Conservation (phyloP, 2,329 filamentous ascomycete species). For the Hypoxylon sp. region DNA sequence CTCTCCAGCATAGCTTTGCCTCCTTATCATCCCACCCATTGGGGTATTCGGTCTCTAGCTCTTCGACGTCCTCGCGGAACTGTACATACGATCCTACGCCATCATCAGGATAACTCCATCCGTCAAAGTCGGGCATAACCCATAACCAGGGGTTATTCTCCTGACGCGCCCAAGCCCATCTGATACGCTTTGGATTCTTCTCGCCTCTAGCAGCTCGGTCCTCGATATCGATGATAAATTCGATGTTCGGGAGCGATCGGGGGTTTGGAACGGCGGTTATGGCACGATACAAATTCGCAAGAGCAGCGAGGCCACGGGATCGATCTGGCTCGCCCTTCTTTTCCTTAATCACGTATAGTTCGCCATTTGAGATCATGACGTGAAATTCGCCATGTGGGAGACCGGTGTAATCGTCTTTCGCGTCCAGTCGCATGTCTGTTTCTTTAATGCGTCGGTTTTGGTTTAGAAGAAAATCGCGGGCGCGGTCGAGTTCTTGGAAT, state of each 20-base stretch:
- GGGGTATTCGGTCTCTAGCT: conserved; percentile 39
- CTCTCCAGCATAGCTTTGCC: conserved; percentile 53
- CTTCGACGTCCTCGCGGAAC: conserved; percentile 46
- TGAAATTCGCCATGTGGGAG: conserved; percentile 46
- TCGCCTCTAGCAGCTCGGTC: conserved; percentile 42
- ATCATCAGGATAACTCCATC: conserved; percentile 48
- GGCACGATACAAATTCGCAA: conserved; percentile 46
- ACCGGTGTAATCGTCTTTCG: conserved; percentile 37
- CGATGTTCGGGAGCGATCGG: conserved; percentile 45
- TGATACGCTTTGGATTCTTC: conserved; percentile 40
- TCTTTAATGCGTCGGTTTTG: conserved; percentile 39
- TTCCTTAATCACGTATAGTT: conserved; percentile 45
- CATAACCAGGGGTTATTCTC: conserved; percentile 45
- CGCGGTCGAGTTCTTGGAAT: conserved; percentile 47
- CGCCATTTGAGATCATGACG: conserved; percentile 45
- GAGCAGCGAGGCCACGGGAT: conserved; percentile 45
- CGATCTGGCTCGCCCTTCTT: conserved; percentile 49
- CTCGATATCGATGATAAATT: conserved; percentile 49
- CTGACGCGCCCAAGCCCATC: conserved; percentile 47
- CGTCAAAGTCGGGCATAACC: conserved; percentile 49
- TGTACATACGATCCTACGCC: conserved; percentile 46
- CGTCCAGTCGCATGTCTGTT: conserved; percentile 38
- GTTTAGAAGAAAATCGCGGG: conserved; percentile 41
- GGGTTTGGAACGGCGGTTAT: conserved; percentile 42
- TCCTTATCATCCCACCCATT: conserved; percentile 49